These are phyloP conservation scores for Geotrichum siamense DNA, from an alignment of 1,139 yeast genomes.

Conservation along the genomic window DNA sequence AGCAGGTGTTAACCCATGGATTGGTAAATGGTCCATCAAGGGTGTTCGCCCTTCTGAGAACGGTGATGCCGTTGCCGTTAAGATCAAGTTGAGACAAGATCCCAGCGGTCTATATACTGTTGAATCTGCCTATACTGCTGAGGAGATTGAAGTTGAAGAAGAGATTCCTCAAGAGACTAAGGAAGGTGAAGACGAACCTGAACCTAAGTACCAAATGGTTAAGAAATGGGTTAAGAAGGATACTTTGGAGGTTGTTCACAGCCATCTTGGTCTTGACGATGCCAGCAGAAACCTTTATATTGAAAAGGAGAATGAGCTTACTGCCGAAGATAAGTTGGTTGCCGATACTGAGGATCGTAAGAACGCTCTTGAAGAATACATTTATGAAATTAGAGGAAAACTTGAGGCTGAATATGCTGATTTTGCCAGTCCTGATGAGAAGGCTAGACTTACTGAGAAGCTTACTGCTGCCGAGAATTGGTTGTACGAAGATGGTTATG, in stretches of 20 bases:
- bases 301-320: slow-evolving; percentile 79
- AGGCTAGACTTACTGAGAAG: slow-evolving; percentile 64
- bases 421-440: slow-evolving; percentile 88
- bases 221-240: slow-evolving; percentile 92
- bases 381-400: slow-evolving; percentile 95
- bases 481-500: slow-evolving; percentile 97
- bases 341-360: slow-evolving; percentile 98
- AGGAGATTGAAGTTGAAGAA: slow-evolving; percentile 85
- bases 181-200: slow-evolving; percentile 50
- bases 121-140: slow-evolving; percentile 92
- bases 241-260: slow-evolving; percentile 54
- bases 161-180: slow-evolving; percentile 44
- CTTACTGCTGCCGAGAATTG: slow-evolving; percentile 90
- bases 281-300: slow-evolving; percentile 51
- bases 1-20: slow-evolving; percentile 52
- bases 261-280: slow-evolving; percentile 61
- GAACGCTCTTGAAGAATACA: slow-evolving; percentile 97
- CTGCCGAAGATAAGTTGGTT: slow-evolving; percentile 87
- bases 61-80: slow-evolving; percentile 75
- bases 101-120: slow-evolving; percentile 93
- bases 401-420: slow-evolving; percentile 84
- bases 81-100: slow-evolving; percentile 92
- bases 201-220: slow-evolving; percentile 84
- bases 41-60: slow-evolving; percentile 79
- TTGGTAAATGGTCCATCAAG: slow-evolving; percentile 79